These are phyloP conservation scores for Neophaeococcomyces mojaviensis DNA, from an alignment of 2,329 filamentous ascomycete species.

Conservation along the genomic window DNA sequence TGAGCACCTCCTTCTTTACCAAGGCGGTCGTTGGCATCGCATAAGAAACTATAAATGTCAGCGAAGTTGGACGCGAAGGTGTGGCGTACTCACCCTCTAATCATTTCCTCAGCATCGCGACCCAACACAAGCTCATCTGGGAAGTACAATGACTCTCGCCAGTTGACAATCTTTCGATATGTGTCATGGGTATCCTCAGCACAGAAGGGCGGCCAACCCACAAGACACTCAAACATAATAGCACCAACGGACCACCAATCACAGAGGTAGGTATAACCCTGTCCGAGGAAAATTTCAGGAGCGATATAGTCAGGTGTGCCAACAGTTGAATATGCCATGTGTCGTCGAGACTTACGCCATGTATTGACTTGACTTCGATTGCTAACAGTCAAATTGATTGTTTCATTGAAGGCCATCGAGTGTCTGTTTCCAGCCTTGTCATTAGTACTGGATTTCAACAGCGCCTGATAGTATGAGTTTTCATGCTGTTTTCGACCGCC, in stretches of 20 bases:
- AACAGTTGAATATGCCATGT: constrained; percentile 97
- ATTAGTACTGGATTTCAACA: constrained; percentile 70
- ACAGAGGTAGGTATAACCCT: constrained; percentile 92
- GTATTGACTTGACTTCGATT: constrained; percentile 98
- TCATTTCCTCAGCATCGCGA: constrained; percentile 81
- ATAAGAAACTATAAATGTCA: constrained; percentile 64
- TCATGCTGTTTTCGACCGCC: constrained; percentile 97
- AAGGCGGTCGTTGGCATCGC: constrained; percentile 85
- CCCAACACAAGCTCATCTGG: constrained; percentile 89
- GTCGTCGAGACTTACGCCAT: constrained; percentile 88
- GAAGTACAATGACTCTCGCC: constrained; percentile 92
- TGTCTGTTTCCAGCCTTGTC: constrained; percentile 70
- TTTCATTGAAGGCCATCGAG: constrained; percentile 83
- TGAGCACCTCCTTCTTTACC: constrained; percentile 55
- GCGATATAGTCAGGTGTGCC: constrained; percentile 98
- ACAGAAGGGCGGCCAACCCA: constrained; percentile 98
- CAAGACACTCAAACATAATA: constrained; percentile 98
- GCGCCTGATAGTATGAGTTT: constrained; percentile 95
- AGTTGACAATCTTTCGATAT: constrained; percentile 98
- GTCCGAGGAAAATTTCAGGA: constrained; percentile 93
- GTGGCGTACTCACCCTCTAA: constrained; percentile 62
- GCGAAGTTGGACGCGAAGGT: constrained; percentile 10
- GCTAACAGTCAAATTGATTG: constrained; percentile 96
- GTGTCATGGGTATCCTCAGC: constrained; percentile 96
- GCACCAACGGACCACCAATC: constrained; percentile 99